Base-by-base conservation (phyloP, 1,284 basidiomycete genomes). In the Ceratobasidium sp. region DNA sequence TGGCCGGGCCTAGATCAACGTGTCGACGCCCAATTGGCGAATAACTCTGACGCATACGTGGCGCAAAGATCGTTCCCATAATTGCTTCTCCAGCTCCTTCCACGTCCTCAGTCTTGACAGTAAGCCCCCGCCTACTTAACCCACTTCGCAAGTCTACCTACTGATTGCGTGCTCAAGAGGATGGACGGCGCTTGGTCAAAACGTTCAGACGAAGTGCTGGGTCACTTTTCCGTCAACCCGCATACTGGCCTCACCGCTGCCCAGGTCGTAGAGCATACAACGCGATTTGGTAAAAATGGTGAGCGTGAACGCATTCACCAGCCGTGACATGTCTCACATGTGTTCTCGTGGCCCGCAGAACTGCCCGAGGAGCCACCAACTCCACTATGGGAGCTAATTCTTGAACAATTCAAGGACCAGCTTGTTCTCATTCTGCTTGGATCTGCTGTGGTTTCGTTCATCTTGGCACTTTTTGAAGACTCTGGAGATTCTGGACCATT, bases 401-500 rank as follows among this genome's bases (percentile, higher is more conserved):
- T 99, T 23, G 96, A 97, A 77, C 97, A 99, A 83, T 99, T 99
- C 87, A 92, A 98, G 84, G 96, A 98, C 83, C 94, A 96, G 82
- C 89, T 98, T 28, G 96, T 97, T 26, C 89, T 98, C 75, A 98
- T 98, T 79, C 87, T 98, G 30, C 90, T 98, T 52, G 94, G 88
- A 1, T 97, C 95, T 6, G 96, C 96, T 16, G 89, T 93, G 61
- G 87, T 98, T 75, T 98, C 95, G 1, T 96, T 98, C 80, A 84
- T 95, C 13, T 86, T 98, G 38, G 96, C 96, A 9, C 82, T 96
- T 46, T 85, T 98, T 73, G 96, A 98, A 80, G 87, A 90, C 54
- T 85, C 88, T 13, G 67, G 76, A 0, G 80, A 82, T 72, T 86
- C 85, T n/a, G 87, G 89, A 73, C 86, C 87, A 75, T 87, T 89